These are phyloP conservation scores for Tricholoma terreum DNA, from an alignment of 768 basidiomycete species.

Conservation along the genomic window DNA sequence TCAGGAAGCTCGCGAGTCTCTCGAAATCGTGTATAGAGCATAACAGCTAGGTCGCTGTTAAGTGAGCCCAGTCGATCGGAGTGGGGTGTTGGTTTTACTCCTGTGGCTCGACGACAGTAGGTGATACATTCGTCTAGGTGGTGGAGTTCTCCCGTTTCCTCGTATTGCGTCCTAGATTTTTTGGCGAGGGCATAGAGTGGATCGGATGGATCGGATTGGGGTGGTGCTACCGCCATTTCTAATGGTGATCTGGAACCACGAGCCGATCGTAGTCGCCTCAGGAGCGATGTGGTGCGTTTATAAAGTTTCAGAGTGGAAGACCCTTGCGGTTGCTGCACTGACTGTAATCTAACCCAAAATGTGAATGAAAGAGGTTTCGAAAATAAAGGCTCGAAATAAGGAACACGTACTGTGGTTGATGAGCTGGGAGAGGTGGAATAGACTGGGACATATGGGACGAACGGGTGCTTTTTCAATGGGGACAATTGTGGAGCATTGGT, in stretches of 20 bases:
- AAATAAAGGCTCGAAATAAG: too few relatives aligned
- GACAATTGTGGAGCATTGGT: too few relatives aligned
- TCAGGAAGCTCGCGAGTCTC: not conserved
- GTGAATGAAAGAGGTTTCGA: too few relatives aligned
- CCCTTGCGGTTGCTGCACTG: not conserved
- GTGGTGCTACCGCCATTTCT: not conserved
- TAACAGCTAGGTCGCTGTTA: not conserved
- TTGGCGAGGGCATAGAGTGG: not conserved
- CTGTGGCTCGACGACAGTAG: not conserved
- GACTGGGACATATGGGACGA: too few relatives aligned
- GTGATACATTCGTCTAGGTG: not conserved
- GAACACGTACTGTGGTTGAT: too few relatives aligned
- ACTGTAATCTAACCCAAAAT: not conserved
- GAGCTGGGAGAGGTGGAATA: too few relatives aligned
- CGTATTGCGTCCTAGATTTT: not conserved
- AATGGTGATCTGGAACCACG: not conserved
- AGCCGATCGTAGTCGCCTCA: not conserved
- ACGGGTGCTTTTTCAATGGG: too few relatives aligned
- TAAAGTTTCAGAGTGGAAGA: not conserved
- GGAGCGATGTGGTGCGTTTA: not conserved
- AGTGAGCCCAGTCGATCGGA: not conserved
- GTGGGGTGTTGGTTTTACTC: not conserved
- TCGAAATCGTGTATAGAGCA: not conserved
- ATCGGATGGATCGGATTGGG: not conserved
- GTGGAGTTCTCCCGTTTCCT: not conserved